Evolutionary conservation across 768 basidiomycete species (phyloP), one percentile per base, ranked within the genome.

Genomic region (Tremella mesenterica): DNA sequence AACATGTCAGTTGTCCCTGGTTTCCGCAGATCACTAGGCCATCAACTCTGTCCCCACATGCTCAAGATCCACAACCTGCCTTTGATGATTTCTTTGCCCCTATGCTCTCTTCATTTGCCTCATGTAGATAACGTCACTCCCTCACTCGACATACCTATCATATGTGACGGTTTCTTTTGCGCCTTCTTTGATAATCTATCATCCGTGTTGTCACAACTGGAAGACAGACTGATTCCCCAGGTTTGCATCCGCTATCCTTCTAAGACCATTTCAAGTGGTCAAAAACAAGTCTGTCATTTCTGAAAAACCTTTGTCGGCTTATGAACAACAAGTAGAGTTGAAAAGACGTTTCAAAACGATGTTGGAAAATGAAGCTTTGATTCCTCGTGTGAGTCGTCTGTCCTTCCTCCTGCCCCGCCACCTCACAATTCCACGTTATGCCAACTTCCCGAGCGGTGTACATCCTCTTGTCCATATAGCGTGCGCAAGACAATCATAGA

Each of bases 331-430:
- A 53, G 53, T 73, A 20, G 72, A 75, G 60, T 55, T 76, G 51
- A 74, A 74, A 58, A 25, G 55, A 50, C 44, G 71, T 52, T 50
- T 76, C 59, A 71, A 65, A 60, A 66, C 59, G 9, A 74, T 76
- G 68, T 60, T 76, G 58, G 70, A 72, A 56, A 76, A 75, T 56
- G 73, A 75, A 41, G 62, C 69, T 47, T 44, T 75, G 48, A 72
- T 75, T 26, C 73, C 73, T 16, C 64, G 69, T 30, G 70, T 68
- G 47, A 79, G 16, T 77, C 85, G 83, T 18, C 64, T 48, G 9
- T 7, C 18, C 12, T 28, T 12, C 21, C 45, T 47, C 14, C 45
- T 23, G 9, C 16, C 26, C 41, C 41, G n/a, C 8, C 8, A 20
- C 14, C 25, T 16, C 6, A 27, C 43, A n/a, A n/a, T n/a, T n/a